Evolutionary conservation across 1,284 basidiomycete genomes (phyloP), one percentile per base, ranked within the genome.

Genomic region (Sporisorium iseilematis-ciliati): DNA sequence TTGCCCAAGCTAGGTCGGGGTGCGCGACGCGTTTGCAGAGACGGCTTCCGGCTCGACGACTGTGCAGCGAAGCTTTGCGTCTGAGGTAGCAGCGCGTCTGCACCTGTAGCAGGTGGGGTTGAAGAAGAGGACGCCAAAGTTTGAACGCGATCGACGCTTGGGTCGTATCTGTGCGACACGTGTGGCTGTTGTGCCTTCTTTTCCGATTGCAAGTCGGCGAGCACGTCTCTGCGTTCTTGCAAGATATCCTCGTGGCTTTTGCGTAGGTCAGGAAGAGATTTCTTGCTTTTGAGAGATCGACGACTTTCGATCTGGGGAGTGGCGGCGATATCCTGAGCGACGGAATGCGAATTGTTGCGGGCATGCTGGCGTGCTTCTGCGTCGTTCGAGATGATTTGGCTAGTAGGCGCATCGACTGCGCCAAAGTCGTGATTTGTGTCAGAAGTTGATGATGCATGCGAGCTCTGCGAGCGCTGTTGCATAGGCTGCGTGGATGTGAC

Each of bases 231-330:
- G 2, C 82, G 76, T 50, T 85, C 84, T 20, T 80, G 72, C 33
- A 86, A 60, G 42, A 85, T 85, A 29, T 81, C 79, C 26, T 82
- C 82, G 63, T 88, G 88, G 56, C 85, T 87, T 48, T 89, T 90
- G 23, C 92, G 89, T 52, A 97, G 87, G 82, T 97, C 94, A 10
- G 95, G 94, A 65, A 97, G 87, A 58, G 93, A 95, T 86, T 95
- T 93, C 29, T 81, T 81, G 63, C 51, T 65, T 41, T 66, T 76
- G 33, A 80, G 64, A 18, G 66, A 59, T 31, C 70, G 61, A 31
- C 75, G 57, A 12, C 35, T 53, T 16, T 66, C 55, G 23, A 57
- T 43, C 58, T 79, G 63, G 45, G 63, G 71, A 12, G 64, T 63
- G 6, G 64, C 51, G 14, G 59, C 60, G 16, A 62, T 64, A 46